These are phyloP conservation scores for Fusarium xylarioides DNA, from an alignment of 2,329 filamentous ascomycete species.

Conservation along the genomic window DNA sequence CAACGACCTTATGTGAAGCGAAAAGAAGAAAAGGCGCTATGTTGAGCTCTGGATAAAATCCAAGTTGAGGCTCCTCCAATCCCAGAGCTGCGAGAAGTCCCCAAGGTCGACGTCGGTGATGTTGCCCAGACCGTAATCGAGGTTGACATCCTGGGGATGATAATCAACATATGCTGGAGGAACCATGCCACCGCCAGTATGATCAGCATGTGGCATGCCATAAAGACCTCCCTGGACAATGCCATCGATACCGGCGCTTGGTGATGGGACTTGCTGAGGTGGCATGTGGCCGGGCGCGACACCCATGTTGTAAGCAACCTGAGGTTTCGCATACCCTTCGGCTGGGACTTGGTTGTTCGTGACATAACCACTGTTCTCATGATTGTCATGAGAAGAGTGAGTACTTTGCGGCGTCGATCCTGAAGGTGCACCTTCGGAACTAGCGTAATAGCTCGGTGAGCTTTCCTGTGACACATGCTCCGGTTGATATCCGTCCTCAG, in stretches of 20 bases:
- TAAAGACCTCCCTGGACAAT: slow-evolving; percentile 14
- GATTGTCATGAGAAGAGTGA: slow-evolving; percentile 5
- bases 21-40: neutral
- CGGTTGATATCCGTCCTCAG: slow-evolving; percentile 6
- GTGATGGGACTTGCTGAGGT: slow-evolving; percentile 20
- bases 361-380: slow-evolving; percentile 4
- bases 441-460: slow-evolving; percentile 26
- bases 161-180: slow-evolving; percentile 20
- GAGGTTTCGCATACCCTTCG: slow-evolving; percentile 3
- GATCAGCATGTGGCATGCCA: slow-evolving; percentile 9
- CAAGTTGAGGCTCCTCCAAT: slow-evolving; percentile 38
- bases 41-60: slow-evolving; percentile 36
- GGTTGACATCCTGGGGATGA: slow-evolving; percentile 10
- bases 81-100: slow-evolving; percentile 37
- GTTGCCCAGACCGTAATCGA: slow-evolving; percentile 21
- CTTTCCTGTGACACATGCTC: slow-evolving; percentile 19
- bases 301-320: neutral
- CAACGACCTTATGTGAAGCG: neutral
- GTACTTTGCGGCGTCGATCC: slow-evolving; percentile 31
- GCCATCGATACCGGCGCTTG: slow-evolving; percentile 27
- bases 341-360: neutral
- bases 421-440: slow-evolving; percentile 10
- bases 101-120: slow-evolving; percentile 37
- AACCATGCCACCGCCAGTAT: slow-evolving; percentile 6
- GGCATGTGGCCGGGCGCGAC: neutral